Evolutionary conservation across 768 basidiomycete genomes (phyloP).

Genomic region (Pulveroboletus sp.): DNA sequence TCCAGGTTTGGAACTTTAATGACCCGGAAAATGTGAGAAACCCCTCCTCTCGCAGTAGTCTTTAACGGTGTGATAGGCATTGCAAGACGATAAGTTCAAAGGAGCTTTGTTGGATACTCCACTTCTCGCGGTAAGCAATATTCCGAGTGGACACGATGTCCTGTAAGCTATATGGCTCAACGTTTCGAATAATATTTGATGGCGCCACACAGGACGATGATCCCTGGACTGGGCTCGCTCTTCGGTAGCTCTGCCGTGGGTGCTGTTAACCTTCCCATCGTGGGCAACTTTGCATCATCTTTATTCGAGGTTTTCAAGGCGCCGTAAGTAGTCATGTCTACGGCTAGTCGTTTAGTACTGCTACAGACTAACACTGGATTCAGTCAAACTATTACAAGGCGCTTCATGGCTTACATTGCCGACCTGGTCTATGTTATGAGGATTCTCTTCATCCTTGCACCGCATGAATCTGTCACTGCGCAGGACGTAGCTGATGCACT

Average conservation of each 20-base stretch:
- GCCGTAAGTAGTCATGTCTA: not conserved
- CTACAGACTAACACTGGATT: not conserved
- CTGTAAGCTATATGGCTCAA: too few relatives aligned
- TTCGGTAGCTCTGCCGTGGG: not conserved
- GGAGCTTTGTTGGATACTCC: too few relatives aligned
- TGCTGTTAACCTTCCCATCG: not conserved
- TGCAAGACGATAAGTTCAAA: too few relatives aligned
- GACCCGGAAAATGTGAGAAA: too few relatives aligned
- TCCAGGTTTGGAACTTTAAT: too few relatives aligned
- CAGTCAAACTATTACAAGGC: not conserved
- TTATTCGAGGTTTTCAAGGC: not conserved
- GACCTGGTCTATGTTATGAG: not conserved
- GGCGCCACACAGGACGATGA: not conserved
- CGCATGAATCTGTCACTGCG: not conserved
- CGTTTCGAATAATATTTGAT: too few relatives aligned
- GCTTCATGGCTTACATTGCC: not conserved
- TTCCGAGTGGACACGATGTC: too few relatives aligned
- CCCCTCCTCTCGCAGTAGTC: too few relatives aligned
- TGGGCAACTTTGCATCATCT: not conserved
- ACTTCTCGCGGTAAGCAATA: too few relatives aligned
- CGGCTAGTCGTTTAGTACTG: not conserved
- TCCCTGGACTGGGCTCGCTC: not conserved
- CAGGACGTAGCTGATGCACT: not conserved
- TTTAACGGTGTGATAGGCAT: too few relatives aligned
- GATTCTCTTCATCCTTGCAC: not conserved